Evolutionary conservation across 2,329 filamentous ascomycete species (phyloP).

Genomic region (Coniella lustricola): DNA sequence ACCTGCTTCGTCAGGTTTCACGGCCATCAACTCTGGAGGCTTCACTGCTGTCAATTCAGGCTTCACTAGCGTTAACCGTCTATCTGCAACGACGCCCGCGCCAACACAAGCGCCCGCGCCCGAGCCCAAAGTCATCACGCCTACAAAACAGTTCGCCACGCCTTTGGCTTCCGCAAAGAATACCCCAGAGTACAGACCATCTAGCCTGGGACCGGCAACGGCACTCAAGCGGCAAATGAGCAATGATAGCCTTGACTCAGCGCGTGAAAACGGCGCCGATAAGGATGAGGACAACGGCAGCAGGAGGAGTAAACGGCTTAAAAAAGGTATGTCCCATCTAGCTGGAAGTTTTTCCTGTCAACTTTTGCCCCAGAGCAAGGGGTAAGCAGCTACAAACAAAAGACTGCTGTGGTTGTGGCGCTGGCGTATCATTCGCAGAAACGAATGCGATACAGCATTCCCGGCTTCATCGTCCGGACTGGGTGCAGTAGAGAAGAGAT

Average conservation of each 20-base stretch:
- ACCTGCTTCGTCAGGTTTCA: conserved; percentile 38
- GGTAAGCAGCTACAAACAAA: neutral
- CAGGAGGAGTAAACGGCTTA: conserved; percentile 84
- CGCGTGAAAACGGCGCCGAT: conserved; percentile 39
- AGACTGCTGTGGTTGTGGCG: neutral
- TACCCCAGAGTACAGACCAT: conserved; percentile 57
- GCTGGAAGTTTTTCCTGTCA: neutral
- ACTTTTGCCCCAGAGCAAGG: neutral
- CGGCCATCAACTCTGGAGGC: conserved; percentile 51
- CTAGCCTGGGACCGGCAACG: conserved; percentile 46
- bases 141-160: conserved; percentile 54
- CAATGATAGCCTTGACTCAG: conserved; percentile 43
- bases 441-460: too few species aligned
- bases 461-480: too few species aligned
- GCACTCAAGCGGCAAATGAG: conserved; percentile 73
- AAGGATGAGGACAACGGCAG: conserved; percentile 58
- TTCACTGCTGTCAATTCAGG: conserved; percentile 69
- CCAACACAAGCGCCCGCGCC: too few species aligned
- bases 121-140: conserved; percentile 52
- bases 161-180: conserved; percentile 57
- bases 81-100: conserved; percentile 9
- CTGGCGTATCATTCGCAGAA: conserved; percentile 1
- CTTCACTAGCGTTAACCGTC: conserved; percentile 61
- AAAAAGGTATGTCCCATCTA: conserved; percentile 58
- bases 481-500: too few species aligned